Conservation (phyloP, 2,329 filamentous ascomycete species). For the Dryadomyces quercivorus region DNA sequence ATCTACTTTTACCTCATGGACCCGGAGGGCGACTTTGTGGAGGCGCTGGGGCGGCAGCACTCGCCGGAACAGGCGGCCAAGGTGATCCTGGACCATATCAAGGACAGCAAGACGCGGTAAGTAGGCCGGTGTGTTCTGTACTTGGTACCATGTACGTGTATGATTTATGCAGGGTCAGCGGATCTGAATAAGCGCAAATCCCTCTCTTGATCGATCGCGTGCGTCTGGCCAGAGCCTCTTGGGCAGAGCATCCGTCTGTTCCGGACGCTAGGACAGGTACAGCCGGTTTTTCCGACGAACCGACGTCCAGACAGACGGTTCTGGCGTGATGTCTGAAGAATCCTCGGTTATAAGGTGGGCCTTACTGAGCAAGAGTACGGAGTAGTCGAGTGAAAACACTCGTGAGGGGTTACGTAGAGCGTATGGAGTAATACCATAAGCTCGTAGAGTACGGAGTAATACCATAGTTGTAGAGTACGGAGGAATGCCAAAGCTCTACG, state of each 20-base stretch:
- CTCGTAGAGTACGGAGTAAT: no score
- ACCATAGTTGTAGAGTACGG: no score
- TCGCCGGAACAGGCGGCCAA: conserved; percentile 75
- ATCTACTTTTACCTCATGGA: conserved; percentile 99
- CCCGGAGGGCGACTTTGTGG: conserved; percentile 94
- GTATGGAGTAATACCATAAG: no score
- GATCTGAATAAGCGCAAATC: not conserved
- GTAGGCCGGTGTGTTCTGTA: not conserved
- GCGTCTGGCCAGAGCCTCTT: not conserved
- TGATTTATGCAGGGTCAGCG: not conserved
- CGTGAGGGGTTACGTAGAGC: no score
- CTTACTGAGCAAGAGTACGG: no score
- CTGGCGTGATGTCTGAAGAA: no score
- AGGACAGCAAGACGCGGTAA: conserved; percentile 33
- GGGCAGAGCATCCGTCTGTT: not conserved
- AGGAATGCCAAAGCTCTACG: no score
- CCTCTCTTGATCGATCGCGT: not conserved
- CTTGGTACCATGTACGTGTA: not conserved
- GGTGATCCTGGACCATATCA: conserved; percentile 77
- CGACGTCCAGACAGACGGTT: no score
- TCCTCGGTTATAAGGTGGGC: no score
- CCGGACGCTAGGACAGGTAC: not conserved
- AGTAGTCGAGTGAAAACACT: no score
- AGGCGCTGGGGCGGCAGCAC: conserved; percentile 90
- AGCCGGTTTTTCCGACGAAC: not conserved